phyloP scores from a whole-genome alignment of 352 stramenopile genomes.

The Chloridella minuta region DNA sequence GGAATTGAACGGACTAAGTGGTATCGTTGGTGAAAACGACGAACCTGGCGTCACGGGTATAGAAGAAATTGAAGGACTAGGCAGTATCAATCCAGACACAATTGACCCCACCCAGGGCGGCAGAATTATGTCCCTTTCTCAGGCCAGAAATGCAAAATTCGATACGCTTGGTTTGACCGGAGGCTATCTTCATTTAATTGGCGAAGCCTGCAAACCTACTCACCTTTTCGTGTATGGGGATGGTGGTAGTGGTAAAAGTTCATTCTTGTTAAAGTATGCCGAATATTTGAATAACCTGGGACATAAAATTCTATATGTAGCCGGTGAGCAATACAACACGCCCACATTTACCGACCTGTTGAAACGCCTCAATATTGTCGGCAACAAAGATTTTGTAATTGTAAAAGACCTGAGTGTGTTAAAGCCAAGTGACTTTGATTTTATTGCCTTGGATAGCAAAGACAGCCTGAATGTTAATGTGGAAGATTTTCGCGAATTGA shows the following conservation, averaged over 20 bases:
- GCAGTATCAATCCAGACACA: no score
- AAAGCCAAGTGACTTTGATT: not conserved
- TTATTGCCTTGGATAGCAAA: not conserved
- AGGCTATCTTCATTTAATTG: not conserved
- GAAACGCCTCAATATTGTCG: not conserved
- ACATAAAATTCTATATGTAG: not conserved
- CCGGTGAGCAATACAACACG: not conserved
- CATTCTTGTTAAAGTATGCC: not conserved
- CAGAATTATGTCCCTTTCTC: no score
- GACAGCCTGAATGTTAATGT: not conserved
- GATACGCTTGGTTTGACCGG: not conserved
- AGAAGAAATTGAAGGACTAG: not conserved
- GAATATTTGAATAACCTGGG: not conserved
- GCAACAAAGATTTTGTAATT: not conserved
- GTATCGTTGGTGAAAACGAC: not conserved
- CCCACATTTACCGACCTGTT: not conserved
- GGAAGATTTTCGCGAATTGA: not conserved
- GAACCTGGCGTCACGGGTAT: no score
- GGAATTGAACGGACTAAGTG: not conserved
- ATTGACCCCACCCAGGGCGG: no score
- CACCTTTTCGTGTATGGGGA: not conserved
- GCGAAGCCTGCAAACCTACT: not conserved
- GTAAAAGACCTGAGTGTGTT: no score
- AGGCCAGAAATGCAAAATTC: conserved; percentile 1
- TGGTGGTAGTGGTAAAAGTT: not conserved